Percentiles rank a stretch among this genome's conserved stretches.
phyloP scores from a whole-genome alignment of 2,329 filamentous ascomycete species.

The Paecilomyces variotii region DNA sequence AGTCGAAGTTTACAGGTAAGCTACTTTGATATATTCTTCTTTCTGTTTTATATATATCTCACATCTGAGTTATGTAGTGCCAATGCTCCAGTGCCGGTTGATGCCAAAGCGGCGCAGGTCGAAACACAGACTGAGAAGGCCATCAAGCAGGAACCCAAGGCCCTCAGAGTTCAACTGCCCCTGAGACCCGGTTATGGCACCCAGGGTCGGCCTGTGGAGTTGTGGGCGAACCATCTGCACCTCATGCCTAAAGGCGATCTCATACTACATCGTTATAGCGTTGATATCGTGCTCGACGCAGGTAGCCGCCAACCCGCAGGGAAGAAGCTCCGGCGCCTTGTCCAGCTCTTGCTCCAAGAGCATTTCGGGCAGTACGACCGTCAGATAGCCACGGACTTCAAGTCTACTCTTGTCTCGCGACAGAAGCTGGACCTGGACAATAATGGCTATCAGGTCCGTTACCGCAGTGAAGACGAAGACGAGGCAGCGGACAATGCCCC shows the following conservation, averaged over 20 bases:
- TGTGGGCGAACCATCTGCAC: slow-evolving; percentile 35
- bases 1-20: neutral
- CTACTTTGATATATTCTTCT: neutral
- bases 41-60: neutral
- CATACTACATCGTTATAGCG: slow-evolving; percentile 33
- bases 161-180: neutral
- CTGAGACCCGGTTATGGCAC: slow-evolving; percentile 29
- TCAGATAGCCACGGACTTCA: slow-evolving; percentile 32
- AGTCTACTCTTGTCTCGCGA: slow-evolving; percentile 28
- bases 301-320: slow-evolving; percentile 19
- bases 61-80: neutral
- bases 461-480: slow-evolving; percentile 29
- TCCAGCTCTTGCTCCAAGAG: slow-evolving; percentile 38
- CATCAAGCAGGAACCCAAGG: neutral
- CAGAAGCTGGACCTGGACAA: slow-evolving; percentile 15
- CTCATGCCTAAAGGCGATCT: slow-evolving; percentile 28
- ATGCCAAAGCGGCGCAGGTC: neutral
- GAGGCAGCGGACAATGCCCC: slow-evolving; percentile 15
- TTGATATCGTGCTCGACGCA: slow-evolving; percentile 23
- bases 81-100: neutral
- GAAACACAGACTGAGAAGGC: neutral
- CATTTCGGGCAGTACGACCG: slow-evolving; percentile 18
- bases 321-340: slow-evolving; percentile 39
- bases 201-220: slow-evolving; percentile 18
- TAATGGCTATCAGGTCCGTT: slow-evolving; percentile 21